Conservation (phyloP, 2,329 filamentous ascomycete species). For the Juglanconis sp. region DNA sequence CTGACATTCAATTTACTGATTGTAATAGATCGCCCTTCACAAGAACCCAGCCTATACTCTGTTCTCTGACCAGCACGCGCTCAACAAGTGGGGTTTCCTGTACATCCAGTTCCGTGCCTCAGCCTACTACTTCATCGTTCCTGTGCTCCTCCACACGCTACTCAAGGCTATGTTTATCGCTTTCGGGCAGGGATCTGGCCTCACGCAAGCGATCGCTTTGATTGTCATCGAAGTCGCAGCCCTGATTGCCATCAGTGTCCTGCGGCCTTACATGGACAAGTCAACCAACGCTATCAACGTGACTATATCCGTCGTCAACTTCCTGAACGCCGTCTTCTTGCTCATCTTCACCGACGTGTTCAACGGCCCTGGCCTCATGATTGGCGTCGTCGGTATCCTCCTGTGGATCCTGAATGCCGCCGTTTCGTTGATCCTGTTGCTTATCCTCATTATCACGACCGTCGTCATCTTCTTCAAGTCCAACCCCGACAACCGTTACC, state of each 20-base stretch:
- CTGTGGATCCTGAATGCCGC: slow-evolving; percentile 80
- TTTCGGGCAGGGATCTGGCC: slow-evolving; percentile 64
- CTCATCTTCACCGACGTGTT: slow-evolving; percentile 81
- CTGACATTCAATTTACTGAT: neutral
- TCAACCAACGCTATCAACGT: slow-evolving; percentile 91
- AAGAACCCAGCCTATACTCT: slow-evolving; percentile 89
- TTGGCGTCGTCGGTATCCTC: slow-evolving; percentile 77
- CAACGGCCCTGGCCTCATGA: slow-evolving; percentile 72
- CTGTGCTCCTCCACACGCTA: slow-evolving; percentile 67
- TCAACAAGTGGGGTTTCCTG: slow-evolving; percentile 92
- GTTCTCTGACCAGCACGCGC: slow-evolving; percentile 77
- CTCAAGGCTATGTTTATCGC: slow-evolving; percentile 81
- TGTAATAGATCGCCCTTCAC: slow-evolving; percentile 62
- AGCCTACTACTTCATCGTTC: slow-evolving; percentile 84
- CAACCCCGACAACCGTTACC: slow-evolving; percentile 83
- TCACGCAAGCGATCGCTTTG: slow-evolving; percentile 71
- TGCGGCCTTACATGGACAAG: slow-evolving; percentile 94
- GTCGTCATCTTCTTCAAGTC: slow-evolving; percentile 70
- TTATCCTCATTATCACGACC: slow-evolving; percentile 70
- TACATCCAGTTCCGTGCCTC: slow-evolving; percentile 88
- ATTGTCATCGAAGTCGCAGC: slow-evolving; percentile 72
- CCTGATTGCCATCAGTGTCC: slow-evolving; percentile 68
- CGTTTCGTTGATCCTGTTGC: slow-evolving; percentile 71
- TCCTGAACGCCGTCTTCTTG: slow-evolving; percentile 76
- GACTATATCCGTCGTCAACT: slow-evolving; percentile 76